phyloP scores from a whole-genome alignment of 148 eudicot genomes.

The Cornus suecica region DNA sequence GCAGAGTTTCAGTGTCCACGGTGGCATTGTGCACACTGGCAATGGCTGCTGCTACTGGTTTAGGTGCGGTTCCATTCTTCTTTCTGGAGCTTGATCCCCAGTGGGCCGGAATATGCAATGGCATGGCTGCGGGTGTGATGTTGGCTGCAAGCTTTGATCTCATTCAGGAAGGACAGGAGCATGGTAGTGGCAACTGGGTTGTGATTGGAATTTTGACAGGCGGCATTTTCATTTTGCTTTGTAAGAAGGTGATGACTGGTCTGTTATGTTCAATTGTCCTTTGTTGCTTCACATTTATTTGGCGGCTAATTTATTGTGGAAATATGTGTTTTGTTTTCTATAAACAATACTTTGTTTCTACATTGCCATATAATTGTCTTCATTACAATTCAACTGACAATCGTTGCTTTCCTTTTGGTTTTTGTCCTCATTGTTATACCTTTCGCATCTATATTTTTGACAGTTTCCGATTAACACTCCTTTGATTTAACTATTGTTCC shows the following conservation, averaged over 20 bases:
- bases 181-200: conserved; percentile 94
- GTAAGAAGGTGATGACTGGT: conserved; percentile 66
- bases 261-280: background rate
- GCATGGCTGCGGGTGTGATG: conserved; percentile 99
- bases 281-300: background rate
- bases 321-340: background rate
- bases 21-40: conserved; percentile 87
- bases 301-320: background rate
- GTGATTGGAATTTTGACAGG: conserved; percentile 86
- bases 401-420: background rate
- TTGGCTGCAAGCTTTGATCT: conserved; percentile 98
- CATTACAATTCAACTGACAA: no score
- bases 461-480: no score
- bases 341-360: no score
- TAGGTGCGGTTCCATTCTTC: conserved; percentile 94
- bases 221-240: conserved; percentile 85
- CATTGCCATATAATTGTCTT: background rate
- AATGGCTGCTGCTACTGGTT: conserved; percentile 99
- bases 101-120: conserved; percentile 94
- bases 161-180: conserved; percentile 91
- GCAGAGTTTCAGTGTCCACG: conserved; percentile 70
- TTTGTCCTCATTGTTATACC: background rate
- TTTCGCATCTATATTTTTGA: no score
- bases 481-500: no score
- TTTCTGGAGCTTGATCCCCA: conserved; percentile 96